Evolutionary conservation across 2,329 filamentous ascomycete species (phyloP).

Genomic region (Monosporascus ibericus): DNA sequence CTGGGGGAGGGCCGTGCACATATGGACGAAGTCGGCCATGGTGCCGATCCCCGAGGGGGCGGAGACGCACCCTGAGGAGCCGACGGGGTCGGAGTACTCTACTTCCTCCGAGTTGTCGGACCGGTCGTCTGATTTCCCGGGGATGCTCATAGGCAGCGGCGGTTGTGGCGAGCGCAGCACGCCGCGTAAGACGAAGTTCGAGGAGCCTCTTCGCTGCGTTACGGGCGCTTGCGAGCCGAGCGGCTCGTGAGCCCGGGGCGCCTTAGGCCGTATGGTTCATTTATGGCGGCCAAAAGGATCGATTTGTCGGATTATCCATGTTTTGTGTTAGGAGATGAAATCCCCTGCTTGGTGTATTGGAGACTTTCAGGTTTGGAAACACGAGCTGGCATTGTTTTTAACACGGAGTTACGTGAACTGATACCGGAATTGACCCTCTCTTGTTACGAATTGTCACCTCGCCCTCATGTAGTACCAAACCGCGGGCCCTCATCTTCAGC

Average conservation of each 20-base stretch:
- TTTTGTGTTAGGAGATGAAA: not conserved
- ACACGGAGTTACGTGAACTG: too few relatives aligned
- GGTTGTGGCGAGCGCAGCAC: constrained; percentile 7
- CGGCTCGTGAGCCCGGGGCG: not conserved
- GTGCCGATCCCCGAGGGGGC: constrained; percentile 61
- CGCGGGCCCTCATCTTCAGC: too few relatives aligned
- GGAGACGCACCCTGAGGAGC: constrained; percentile 50
- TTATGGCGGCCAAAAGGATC: not conserved
- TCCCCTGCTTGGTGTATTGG: not conserved
- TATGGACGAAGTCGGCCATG: constrained; percentile 63
- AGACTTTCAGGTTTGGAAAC: not conserved
- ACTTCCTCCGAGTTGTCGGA: constrained; percentile 40
- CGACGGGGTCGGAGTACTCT: constrained; percentile 36
- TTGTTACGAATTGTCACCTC: too few relatives aligned
- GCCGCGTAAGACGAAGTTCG: not conserved
- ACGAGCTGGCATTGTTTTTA: not conserved
- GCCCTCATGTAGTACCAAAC: too few relatives aligned
- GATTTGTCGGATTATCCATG: too few relatives aligned
- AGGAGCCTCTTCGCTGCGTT: not conserved
- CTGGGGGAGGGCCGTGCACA: constrained; percentile 56
- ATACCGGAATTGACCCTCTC: too few relatives aligned
- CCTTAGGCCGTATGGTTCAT: not conserved
- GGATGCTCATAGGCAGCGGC: constrained; percentile 28
- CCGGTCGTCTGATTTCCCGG: constrained; percentile 31
- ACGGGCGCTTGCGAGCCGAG: constrained; percentile 25